A percentile compares a stretch with the other conserved stretches of the same genome.
phyloP scores from a whole-genome alignment of 306 rosid species.

The Inga laurina region DNA sequence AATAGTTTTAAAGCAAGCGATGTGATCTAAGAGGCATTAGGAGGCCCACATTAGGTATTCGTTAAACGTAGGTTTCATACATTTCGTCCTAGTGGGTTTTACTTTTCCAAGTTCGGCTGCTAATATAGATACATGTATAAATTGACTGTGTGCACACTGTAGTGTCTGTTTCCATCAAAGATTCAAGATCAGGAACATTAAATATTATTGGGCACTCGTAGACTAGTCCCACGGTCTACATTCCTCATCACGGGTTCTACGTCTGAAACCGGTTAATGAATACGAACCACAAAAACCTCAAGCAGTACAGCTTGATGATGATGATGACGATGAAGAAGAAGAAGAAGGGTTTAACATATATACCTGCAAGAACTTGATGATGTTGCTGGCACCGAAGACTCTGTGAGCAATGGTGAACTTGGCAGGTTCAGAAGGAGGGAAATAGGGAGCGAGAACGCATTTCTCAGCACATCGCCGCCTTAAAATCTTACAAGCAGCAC shows the following conservation, averaged over 20 bases:
- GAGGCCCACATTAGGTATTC: conserved; percentile 40
- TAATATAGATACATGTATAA: not conserved
- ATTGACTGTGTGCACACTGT: not conserved
- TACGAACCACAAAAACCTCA: not conserved
- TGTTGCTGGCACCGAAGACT: conserved; percentile 95
- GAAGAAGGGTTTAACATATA: not conserved
- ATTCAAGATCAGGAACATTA: not conserved
- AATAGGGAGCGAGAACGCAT: conserved; percentile 90
- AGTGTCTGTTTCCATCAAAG: not conserved
- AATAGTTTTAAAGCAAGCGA: not conserved
- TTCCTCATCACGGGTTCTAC: not conserved
- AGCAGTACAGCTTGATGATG: not conserved
- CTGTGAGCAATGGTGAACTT: conserved; percentile 96
- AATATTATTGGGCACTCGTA: conserved; percentile 24
- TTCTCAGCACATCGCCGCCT: conserved; percentile 81
- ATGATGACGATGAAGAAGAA: not conserved
- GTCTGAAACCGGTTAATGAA: not conserved
- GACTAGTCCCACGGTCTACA: conserved; percentile 6
- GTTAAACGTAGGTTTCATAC: conserved; percentile 26
- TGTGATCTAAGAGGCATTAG: not conserved
- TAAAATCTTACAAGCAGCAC: conserved; percentile 93
- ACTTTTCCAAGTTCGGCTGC: conserved; percentile 22
- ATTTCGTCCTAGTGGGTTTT: not conserved
- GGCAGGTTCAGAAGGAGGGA: conserved; percentile 88
- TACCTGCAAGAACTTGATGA: conserved; percentile 93